These are phyloP conservation scores for Lasiodiplodia sp. DNA, from an alignment of 2,329 filamentous ascomycete species.

Conservation along the genomic window DNA sequence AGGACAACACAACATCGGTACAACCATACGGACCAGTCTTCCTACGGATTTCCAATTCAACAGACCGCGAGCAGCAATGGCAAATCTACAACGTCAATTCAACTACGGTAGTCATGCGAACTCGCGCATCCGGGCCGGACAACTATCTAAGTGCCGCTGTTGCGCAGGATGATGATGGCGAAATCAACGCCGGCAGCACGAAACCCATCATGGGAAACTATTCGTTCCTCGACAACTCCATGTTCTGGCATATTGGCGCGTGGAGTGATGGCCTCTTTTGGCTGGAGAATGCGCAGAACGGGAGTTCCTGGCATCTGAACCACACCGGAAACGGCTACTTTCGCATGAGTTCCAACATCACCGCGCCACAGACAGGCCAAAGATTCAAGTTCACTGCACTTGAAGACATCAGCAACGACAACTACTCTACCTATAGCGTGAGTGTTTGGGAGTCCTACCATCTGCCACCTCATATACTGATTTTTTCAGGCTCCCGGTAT, in stretches of 20 bases:
- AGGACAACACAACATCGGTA: conserved; percentile 1
- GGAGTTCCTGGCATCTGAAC: conserved; percentile 25
- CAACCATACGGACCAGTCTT: conserved; percentile 21
- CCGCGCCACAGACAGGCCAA: conserved; percentile 23
- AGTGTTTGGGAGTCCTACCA: not conserved
- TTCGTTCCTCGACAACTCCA: conserved; percentile 1
- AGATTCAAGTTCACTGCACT: conserved; percentile 22
- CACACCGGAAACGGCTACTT: conserved; percentile 7
- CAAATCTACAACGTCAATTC: conserved; percentile 26
- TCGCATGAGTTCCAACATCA: conserved; percentile 26
- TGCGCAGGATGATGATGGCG: not conserved
- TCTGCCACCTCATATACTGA: not conserved
- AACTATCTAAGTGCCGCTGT: conserved; percentile 26
- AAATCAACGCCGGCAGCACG: conserved; percentile 5
- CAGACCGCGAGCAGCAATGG: conserved; percentile 27
- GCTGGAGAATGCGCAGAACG: conserved; percentile 29
- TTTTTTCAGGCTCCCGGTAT: not conserved
- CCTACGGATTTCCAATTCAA: conserved; percentile 18
- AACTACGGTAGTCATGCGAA: conserved; percentile 25
- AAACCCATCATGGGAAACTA: conserved; percentile 26
- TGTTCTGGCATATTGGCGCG: conserved; percentile 25
- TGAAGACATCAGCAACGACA: conserved; percentile 14
- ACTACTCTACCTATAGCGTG: conserved; percentile 27
- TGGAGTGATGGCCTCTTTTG: conserved; percentile 29
- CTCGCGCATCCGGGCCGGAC: conserved; percentile 16